phyloP scores from a whole-genome alignment of 2,329 filamentous ascomycete species.

The Sporothrix dimorphospora region DNA sequence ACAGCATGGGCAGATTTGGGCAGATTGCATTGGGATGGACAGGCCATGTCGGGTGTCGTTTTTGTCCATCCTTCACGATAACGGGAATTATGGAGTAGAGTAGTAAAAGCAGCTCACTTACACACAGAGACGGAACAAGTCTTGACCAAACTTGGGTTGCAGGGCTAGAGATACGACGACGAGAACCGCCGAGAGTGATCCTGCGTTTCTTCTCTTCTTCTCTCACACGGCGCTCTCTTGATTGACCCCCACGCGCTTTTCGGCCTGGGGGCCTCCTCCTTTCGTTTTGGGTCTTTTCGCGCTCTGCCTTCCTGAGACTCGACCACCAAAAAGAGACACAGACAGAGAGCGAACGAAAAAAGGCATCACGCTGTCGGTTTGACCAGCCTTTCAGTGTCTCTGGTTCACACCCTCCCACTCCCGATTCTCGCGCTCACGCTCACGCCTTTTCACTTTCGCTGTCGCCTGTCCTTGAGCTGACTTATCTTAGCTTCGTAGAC shows the following conservation, averaged over 20 bases:
- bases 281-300: not conserved
- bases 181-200: not conserved
- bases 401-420: conserved; percentile 22
- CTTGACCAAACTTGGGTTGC: not conserved
- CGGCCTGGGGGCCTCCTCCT: conserved; percentile 2
- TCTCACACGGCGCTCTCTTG: not conserved
- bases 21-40: conserved; percentile 6
- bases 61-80: conserved; percentile 7
- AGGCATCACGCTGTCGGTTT: not conserved
- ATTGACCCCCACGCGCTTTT: conserved; percentile 22
- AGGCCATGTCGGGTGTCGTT: not conserved
- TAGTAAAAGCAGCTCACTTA: not conserved
- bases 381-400: conserved; percentile 17
- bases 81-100: conserved; percentile 9
- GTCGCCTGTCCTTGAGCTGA: not conserved
- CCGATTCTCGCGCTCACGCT: not conserved
- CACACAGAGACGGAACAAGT: not conserved
- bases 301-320: not conserved
- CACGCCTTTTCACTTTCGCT: not conserved
- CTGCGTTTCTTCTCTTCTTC: not conserved
- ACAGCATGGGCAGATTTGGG: not conserved
- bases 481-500: not conserved
- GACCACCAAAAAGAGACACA: conserved; percentile 6
- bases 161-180: conserved; percentile 10
- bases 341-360: not conserved